A percentile compares a stretch with the other conserved stretches of the same genome.
phyloP scores from a whole-genome alignment of 2,329 filamentous ascomycete species.

The Stachybotrys elegans region DNA sequence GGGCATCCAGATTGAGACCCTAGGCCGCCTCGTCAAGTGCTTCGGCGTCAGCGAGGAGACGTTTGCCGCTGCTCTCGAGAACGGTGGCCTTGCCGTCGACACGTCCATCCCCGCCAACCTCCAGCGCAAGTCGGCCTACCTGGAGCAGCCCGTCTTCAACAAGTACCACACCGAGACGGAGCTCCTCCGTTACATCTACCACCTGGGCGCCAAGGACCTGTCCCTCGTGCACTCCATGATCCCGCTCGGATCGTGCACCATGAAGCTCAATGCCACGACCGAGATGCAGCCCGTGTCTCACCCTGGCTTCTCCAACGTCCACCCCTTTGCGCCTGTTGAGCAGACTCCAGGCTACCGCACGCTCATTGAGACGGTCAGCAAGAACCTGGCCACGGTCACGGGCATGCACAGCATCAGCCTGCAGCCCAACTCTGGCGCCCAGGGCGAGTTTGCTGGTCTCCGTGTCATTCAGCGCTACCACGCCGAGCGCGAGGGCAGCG shows the following conservation, averaged over 20 bases:
- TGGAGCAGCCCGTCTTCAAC: constrained; percentile 93
- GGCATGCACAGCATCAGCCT: constrained; percentile 86
- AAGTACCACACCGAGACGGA: constrained; percentile 93
- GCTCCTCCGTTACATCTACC: constrained; percentile 85
- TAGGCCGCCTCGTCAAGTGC: constrained; percentile 15
- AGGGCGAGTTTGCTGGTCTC: constrained; percentile 90
- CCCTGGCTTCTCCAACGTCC: constrained; percentile 52
- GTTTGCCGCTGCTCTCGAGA: constrained; percentile 18
- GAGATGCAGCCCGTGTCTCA: constrained; percentile 76
- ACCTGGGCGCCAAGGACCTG: constrained; percentile 88
- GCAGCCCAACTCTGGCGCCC: constrained; percentile 92
- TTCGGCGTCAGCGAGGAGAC: constrained; percentile 20
- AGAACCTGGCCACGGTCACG: constrained; percentile 75
- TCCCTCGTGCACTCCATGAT: constrained; percentile 98
- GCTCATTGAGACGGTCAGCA: constrained; percentile 68
- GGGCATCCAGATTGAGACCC: constrained; percentile 16
- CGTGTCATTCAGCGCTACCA: constrained; percentile 83
- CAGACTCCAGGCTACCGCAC: constrained; percentile 63
- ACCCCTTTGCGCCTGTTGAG: constrained; percentile 68
- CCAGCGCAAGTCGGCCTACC: constrained; percentile 66
- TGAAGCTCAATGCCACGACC: constrained; percentile 93
- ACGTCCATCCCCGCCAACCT: constrained; percentile 51
- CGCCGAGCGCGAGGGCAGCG: constrained; percentile 53
- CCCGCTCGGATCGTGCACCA: constrained; percentile 91
- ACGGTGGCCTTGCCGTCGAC: constrained; percentile 28